Conservation (phyloP, 164 flowering plant species). For the Pachysandra terminalis region DNA sequence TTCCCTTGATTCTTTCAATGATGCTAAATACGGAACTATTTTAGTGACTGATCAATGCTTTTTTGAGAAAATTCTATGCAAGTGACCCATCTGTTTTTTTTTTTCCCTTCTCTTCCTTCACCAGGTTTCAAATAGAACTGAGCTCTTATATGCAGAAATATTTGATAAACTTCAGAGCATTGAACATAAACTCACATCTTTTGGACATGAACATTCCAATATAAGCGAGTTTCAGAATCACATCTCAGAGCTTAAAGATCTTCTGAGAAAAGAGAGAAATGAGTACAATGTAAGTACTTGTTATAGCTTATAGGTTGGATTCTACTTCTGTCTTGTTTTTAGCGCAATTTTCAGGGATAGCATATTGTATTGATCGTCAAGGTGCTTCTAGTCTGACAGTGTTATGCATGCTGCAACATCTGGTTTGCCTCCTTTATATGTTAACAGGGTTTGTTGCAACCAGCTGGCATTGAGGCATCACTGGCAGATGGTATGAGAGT, state of each 20-base stretch:
- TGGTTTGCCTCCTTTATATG: slow-evolving; percentile 8
- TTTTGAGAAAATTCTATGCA: not conserved
- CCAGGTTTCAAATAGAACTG: slow-evolving; percentile 70
- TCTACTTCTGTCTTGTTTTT: not conserved
- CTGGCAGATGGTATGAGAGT: slow-evolving; percentile 20
- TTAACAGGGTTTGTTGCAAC: slow-evolving; percentile 52
- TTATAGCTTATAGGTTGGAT: not conserved
- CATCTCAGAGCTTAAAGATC: slow-evolving; percentile 55
- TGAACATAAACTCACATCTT: slow-evolving; percentile 42
- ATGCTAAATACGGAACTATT: not conserved
- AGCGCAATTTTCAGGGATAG: not conserved
- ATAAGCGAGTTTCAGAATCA: slow-evolving; percentile 41
- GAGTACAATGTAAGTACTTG: slow-evolving; percentile 59
- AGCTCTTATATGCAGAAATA: slow-evolving; percentile 59
- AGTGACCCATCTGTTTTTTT: not conserved
- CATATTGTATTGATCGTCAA: not conserved
- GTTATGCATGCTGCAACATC: not conserved
- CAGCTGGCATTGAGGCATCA: slow-evolving; percentile 26
- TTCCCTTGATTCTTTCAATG: not conserved
- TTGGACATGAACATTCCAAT: slow-evolving; percentile 33
- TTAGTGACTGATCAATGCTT: not conserved
- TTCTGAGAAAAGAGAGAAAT: slow-evolving; percentile 54
- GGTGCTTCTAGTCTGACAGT: not conserved
- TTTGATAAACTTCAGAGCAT: slow-evolving; percentile 48
- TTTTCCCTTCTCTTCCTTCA: slow-evolving; percentile 1